Base-by-base conservation (phyloP, 139 green algal species). In the Eudorina sp. region DNA sequence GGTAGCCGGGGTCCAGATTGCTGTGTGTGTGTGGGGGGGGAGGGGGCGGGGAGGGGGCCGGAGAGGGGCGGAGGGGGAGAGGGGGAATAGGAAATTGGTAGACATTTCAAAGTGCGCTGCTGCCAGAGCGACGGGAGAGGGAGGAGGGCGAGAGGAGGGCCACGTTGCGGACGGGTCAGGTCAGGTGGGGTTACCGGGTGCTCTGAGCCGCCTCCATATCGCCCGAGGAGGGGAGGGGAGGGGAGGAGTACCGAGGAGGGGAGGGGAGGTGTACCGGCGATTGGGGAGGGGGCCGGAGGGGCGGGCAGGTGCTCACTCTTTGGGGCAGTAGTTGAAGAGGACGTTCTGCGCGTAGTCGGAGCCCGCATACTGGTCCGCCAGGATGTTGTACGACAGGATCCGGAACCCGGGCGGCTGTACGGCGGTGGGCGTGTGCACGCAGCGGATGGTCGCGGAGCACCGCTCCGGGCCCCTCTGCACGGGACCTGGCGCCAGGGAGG, bases 301-400 rank as follows among this genome's bases (percentile, higher is more conserved):
- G 19, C 31, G 48, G 48, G 9, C 13, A 13, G 11, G 48, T 9
- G 11, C 89, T 89, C 83, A 95, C 91, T 94, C 68, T 4, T 76
- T 64, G 27, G 93, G 92, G 89, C 94, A 96, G 88, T 95, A 92
- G 46, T 75, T 73, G 76, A 96, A 97, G 29, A 97, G 92, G 73
- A 90, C 87, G 31, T 94, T 90, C 85, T 95, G 93, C 21, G 96
- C 94, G 34, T 95, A 93, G 27, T 92, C 89, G 23, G 89, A 95
- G 8, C 92, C 91, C 0, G 96, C 95, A 75, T 99, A 99, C 91
- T 98, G 95, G 93, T 98, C 97, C 11, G 97, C 96, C 76, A 98
- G 90, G 73, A 99, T 95, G 95, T 99, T 99, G 94, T 99, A 99
- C 38, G 94, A 97, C 76, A 98, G 83, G 5, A 98, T 89, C 0